Percentiles rank a stretch among this genome's conserved stretches.
These are phyloP conservation scores for Suillus weaverae DNA, from an alignment of 768 basidiomycete species.

Conservation along the genomic window DNA sequence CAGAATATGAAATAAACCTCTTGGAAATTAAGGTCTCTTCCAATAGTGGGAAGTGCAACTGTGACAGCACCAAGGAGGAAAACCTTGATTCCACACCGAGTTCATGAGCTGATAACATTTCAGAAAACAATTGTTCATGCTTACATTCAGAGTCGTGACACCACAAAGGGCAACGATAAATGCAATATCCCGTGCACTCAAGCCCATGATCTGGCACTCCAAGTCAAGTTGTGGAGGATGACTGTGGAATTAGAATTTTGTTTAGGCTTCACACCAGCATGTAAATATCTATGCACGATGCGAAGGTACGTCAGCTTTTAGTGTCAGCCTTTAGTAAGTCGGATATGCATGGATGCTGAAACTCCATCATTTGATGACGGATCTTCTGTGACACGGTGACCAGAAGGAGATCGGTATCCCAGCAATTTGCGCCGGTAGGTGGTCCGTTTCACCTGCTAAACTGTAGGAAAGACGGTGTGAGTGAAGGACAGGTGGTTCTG, in stretches of 20 bases:
- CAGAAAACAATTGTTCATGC: background rate
- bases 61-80: conserved; percentile 27
- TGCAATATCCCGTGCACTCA: conserved; percentile 15
- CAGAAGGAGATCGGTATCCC: background rate
- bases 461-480: background rate
- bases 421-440: background rate
- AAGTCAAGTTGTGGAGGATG: background rate
- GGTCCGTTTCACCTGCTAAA: background rate
- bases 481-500: background rate
- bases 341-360: background rate
- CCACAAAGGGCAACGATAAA: conserved; percentile 23
- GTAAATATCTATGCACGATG: background rate
- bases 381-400: background rate
- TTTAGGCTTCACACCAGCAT: background rate
- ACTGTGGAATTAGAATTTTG: background rate
- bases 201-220: background rate
- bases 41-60: conserved; percentile 29
- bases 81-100: conserved; percentile 14
- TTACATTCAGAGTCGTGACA: conserved; percentile 27
- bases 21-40: conserved; percentile 24
- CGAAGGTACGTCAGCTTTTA: background rate
- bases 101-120: background rate
- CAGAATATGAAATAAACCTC: conserved; percentile 11
- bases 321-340: background rate
- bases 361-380: background rate